Evolutionary conservation across 768 basidiomycete genomes (phyloP), one percentile per base, ranked within the genome.

Genomic region (Lyophyllum semitale): DNA sequence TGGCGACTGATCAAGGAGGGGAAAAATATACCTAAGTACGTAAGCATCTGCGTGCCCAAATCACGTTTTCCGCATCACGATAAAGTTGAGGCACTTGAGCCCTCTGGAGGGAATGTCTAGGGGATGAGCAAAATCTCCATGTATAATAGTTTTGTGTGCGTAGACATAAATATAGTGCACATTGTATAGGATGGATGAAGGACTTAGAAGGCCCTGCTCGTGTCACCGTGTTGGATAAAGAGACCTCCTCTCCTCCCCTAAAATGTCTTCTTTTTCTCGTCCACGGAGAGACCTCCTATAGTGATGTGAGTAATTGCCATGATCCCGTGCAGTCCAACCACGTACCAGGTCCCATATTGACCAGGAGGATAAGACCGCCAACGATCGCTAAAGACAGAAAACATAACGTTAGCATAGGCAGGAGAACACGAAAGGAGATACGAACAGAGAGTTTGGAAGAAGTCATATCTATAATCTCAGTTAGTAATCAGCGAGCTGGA

Each of bases 231-330:
- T 37, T 51, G 49, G 45, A 42, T 20, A 26, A 32, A 32, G 29
- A 45, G 15, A 33, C 29, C 53, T 32, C 48, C 20, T 26, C 46
- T 17, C 32, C 22, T 53, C 45, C 37, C 57, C 70, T 72, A 93
- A 63, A 83, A 94, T 20, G 87, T 93, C 83, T 98, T 98, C 82
- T 99, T 99, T 83, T 98, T 98, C 81, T 98, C 95, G 74, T 98
- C 97, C 58, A 98, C 92, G 3, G 95, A 98, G 58, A 98, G 81
- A 59, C 95, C 96, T 57, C 97, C 89, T 89, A 48, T 1, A 40
- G 54, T 41, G 18, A 58, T 55, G n/a, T 48, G 26, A 52, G 41
- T 44, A 64, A 57, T 45, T 23, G 48, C 32, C 49, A 5, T 54
- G 53, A 18, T 60, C 17, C n/a, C 8, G 9, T 11, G 18, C n/a